These are phyloP conservation scores for Apiospora marii DNA, from an alignment of 2,329 filamentous ascomycete species.

Conservation along the genomic window DNA sequence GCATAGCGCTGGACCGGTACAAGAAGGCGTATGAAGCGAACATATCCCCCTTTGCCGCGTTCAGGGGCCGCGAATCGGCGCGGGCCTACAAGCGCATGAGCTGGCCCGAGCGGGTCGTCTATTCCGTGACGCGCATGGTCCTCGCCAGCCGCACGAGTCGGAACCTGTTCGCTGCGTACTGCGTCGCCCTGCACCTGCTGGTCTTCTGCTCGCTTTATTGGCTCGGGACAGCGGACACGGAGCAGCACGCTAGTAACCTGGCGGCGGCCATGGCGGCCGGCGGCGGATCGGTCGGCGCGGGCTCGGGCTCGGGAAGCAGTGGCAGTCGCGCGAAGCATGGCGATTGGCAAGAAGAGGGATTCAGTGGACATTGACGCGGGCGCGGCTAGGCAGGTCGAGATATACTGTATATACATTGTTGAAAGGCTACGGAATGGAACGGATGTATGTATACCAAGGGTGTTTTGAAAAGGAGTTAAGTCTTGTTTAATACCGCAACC, in stretches of 20 bases:
- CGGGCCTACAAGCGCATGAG: conserved; percentile 94
- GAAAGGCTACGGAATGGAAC: background rate
- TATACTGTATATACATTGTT: conserved; percentile 5
- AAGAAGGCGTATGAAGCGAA: conserved; percentile 93
- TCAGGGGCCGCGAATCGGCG: conserved; percentile 90
- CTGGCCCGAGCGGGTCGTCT: conserved; percentile 86
- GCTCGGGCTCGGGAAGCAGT: conserved; percentile 42
- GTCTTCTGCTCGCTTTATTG: conserved; percentile 89
- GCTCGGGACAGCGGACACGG: conserved; percentile 74
- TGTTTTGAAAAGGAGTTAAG: background rate
- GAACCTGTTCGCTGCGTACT: conserved; percentile 93
- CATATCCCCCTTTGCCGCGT: conserved; percentile 94
- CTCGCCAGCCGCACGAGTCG: conserved; percentile 88
- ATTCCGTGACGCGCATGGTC: conserved; percentile 89
- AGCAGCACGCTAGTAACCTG: conserved; percentile 65
- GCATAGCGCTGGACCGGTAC: conserved; percentile 82
- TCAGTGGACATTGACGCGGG: conserved; percentile 40
- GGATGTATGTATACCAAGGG: conserved; percentile 16
- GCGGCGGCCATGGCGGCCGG: conserved; percentile 54
- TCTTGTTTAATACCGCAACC: background rate
- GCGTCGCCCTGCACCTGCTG: conserved; percentile 84
- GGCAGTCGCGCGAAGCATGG: conserved; percentile 49
- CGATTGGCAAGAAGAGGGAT: conserved; percentile 71
- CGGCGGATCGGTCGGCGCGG: conserved; percentile 43
- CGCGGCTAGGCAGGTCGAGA: background rate